Evolutionary conservation across 257 asterid species (phyloP), one percentile per base, ranked within the genome.

Genomic region (Gynochthodes officinalis): DNA sequence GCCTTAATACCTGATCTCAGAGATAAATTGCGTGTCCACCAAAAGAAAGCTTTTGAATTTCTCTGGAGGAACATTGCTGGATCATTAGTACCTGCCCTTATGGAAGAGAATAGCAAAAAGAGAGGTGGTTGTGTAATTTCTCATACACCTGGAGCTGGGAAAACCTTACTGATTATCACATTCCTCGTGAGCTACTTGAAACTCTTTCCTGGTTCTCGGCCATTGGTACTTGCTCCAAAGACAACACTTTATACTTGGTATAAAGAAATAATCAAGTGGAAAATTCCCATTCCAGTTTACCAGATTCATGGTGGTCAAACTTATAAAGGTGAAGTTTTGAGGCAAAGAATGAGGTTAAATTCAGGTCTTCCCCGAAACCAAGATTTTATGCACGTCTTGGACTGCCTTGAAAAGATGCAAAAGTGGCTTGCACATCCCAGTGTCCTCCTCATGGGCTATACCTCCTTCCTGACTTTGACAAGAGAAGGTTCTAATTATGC

Each of bases 301-400:
- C 99, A 95, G 82, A 92, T 95, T 82, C 99, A 95, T 33, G 99
- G 99, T 19, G 98, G 99, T 5, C 99, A 95, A 73, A 95, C 99
- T 2, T 95, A 88, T 67, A 95, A 90, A 82, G 97, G 97, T 19
- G 99, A 95, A 77, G 95, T 95, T 35, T 77, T 92, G 84, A 88
- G 92, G 83, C 97, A 95, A 77, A 87, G 95, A 73, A 73, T 89
- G 95, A 87, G 89, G 80, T 43, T 85, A 23, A 73, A 88, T 27
- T 89, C 98, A 0, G 97, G 97, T 16, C 88, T 95, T 16, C 98
- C 99, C 0, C 82, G 86, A 5, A 95, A 95, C 80, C 98, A 92
- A 77, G 98, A 92, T 16, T 97, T 95, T n/a, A 84, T 95, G 94
- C 99, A 95, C n/a, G 99, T 92, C 50, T 85, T 95, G 77, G 99